Evolutionary conservation across 768 basidiomycete genomes (phyloP).

Genomic region (Obba rivulosa): DNA sequence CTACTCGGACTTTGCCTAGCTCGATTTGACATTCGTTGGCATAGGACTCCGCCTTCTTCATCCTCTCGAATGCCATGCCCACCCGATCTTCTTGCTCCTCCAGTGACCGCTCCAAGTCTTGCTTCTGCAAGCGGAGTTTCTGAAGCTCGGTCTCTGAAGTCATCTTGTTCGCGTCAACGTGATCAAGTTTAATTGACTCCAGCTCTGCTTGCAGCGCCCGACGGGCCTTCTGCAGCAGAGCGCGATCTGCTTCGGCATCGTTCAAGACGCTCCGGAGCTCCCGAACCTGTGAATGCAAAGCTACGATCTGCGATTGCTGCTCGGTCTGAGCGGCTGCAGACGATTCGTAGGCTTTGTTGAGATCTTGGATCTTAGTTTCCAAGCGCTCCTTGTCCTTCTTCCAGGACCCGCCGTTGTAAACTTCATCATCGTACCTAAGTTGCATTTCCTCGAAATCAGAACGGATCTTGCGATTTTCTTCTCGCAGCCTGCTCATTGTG

Average conservation of each 20-base stretch:
- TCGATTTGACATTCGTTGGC: slow-evolving; percentile 74
- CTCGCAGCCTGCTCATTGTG: slow-evolving; percentile 66
- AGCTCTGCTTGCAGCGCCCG: slow-evolving; percentile 76
- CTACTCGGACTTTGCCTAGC: slow-evolving; percentile 68
- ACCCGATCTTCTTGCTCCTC: slow-evolving; percentile 78
- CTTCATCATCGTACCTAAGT: slow-evolving; percentile 69
- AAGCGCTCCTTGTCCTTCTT: slow-evolving; percentile 84
- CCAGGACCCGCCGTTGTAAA: slow-evolving; percentile 75
- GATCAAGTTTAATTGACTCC: slow-evolving; percentile 74
- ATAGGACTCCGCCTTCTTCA: slow-evolving; percentile 76
- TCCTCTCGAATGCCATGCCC: slow-evolving; percentile 62
- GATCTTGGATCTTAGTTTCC: slow-evolving; percentile 74
- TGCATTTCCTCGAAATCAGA: slow-evolving; percentile 75
- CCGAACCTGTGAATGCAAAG: slow-evolving; percentile 80
- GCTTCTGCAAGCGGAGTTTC: slow-evolving; percentile 71
- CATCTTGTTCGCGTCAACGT: slow-evolving; percentile 63
- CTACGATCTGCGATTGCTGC: slow-evolving; percentile 80
- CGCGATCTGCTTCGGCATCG: slow-evolving; percentile 79
- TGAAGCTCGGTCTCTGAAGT: slow-evolving; percentile 73
- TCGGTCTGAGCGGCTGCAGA: slow-evolving; percentile 69
- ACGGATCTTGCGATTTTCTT: slow-evolving; percentile 74
- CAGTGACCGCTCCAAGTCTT: slow-evolving; percentile 71
- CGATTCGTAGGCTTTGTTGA: slow-evolving; percentile 71
- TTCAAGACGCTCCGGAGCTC: slow-evolving; percentile 77
- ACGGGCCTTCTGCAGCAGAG: slow-evolving; percentile 76